Evolutionary conservation across 768 basidiomycete genomes (phyloP), one percentile per base, ranked within the genome.

Genomic region (Trametes punicea): DNA sequence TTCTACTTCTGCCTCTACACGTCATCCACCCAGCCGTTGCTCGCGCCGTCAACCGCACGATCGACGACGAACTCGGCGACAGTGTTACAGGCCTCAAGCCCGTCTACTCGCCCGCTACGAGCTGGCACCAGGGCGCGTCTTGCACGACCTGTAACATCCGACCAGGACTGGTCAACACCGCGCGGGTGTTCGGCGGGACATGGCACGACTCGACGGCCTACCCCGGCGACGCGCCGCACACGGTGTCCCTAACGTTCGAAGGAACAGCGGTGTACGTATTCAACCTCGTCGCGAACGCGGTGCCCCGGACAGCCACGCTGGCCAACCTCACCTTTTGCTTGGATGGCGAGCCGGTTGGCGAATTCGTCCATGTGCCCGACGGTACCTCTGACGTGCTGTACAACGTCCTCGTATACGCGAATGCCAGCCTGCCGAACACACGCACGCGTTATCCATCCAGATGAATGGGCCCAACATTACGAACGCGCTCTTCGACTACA

Each of bases 51-150:
- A 54, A 55, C 36, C 34, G 41, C 15, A 55, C 59, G 8, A 60
- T 60, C 39, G 59, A 60, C 52, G 59, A 60, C 54, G 26, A 60
- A 20, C 34, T 46, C 41, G 59, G 54, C 2, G 59, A 60, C 52
- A 55, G 49, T 27, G 53, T 30, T 6, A 51, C 59, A 5, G 53
- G 58, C 0, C 16, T 27, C 4, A 34, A 39, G 34, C 53, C 48
- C 20, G 33, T 26, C 23, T 59, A 51, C 42, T 30, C 47, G 10
- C 50, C 45, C 21, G 23, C n/a, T 8, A 11, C 21, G 1, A n/a
- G 6, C 2, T 55, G 58, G 53, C 31, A 39, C 16, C 46, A 53
- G 29, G 51, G 46, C n/a, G 18, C 50, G 21, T n/a, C 21, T 2
- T 57, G 56, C 39, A 10, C 45, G 26, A 31, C 34, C 7, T 52